Evolutionary conservation across 495 filamentous ascomycete genomes (phyloP).

Genomic region (Peziza echinospora): DNA sequence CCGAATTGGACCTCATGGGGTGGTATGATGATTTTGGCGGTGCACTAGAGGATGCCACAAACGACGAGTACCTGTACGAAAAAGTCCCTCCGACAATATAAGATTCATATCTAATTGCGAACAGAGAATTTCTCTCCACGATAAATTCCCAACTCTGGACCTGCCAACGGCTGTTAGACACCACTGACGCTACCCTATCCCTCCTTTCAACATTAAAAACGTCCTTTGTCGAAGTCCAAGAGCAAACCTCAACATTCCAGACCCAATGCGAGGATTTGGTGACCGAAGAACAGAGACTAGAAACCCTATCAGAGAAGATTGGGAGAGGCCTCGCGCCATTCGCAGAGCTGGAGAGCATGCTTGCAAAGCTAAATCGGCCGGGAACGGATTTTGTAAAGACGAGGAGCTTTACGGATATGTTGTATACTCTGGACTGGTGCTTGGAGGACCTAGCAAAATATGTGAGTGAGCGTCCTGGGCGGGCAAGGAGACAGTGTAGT

Average conservation of each 20-base stretch:
- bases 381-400: conserved; percentile 67
- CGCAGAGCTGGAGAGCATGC: conserved; percentile 73
- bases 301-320: conserved; percentile 56
- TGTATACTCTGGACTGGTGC: conserved; percentile 66
- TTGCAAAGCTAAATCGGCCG: conserved; percentile 72
- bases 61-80: conserved; percentile 62
- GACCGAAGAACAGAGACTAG: conserved; percentile 52
- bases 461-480: no score
- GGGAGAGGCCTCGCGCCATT: conserved; percentile 78
- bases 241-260: conserved; percentile 76
- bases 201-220: conserved; percentile 53
- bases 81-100: background rate
- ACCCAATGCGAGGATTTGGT: conserved; percentile 74
- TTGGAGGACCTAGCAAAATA: conserved; percentile 73
- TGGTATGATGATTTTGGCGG: conserved; percentile 42
- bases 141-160: conserved; percentile 55
- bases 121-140: conserved; percentile 17
- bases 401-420: conserved; percentile 67
- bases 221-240: conserved; percentile 68
- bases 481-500: background rate
- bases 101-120: conserved; percentile 1
- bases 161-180: conserved; percentile 54
- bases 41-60: conserved; percentile 54
- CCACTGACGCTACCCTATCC: conserved; percentile 48
- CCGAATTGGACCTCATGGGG: conserved; percentile 38